Base-by-base conservation (phyloP, 352 stramenopile genomes). In the Phytophthora boehmeriae region DNA sequence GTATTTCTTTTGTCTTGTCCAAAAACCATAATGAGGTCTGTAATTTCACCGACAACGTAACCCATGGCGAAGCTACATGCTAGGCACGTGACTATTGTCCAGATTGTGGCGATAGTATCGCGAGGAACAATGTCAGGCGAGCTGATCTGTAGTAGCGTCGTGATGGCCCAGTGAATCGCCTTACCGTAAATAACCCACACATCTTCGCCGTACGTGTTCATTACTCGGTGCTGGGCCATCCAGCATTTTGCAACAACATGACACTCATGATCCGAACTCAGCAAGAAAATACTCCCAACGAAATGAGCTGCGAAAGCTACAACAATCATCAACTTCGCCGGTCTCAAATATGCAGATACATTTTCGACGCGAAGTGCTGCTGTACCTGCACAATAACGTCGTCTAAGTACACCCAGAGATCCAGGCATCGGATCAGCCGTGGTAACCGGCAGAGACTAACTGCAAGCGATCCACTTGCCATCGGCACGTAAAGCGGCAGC, bases 151-250 rank as follows among this genome's bases (percentile, higher is more conserved):
- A 78, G 83, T 8, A 89, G 49, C 34, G 77, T 87, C 9, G 75
- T 86, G n/a, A 89, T 48, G 2, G 80, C 75, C 80, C 80, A 89
- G 52, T 89, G 87, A 44, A 81, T 83, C 6, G 69, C 63, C 8
- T 78, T 73, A 17, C 87, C 54, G 44, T 89, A 89, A 20, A 84
- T 23, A 3, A 80, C 61, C 9, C 42, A 35, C 0, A 67, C 48
- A 9, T 44, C 38, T 17, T 17, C 4, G 14, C 38, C 38, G 22
- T 44, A 44, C 8, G 2, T 20, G 16, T 44, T 11, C n/a, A 20
- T 19, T 44, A 44, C 13, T 11, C 22, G 14, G 38, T 91, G 74
- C 22, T 78, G 67, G 13, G 63, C 44, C 36, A 89, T 69, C 82
- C 82, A 91, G 41, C 75, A 89, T 14, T 71, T 64, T 2, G 35